Evolutionary conservation across 768 basidiomycete species (phyloP), one percentile per base, ranked within the genome.

Genomic region (Melanogaster broomeanus): DNA sequence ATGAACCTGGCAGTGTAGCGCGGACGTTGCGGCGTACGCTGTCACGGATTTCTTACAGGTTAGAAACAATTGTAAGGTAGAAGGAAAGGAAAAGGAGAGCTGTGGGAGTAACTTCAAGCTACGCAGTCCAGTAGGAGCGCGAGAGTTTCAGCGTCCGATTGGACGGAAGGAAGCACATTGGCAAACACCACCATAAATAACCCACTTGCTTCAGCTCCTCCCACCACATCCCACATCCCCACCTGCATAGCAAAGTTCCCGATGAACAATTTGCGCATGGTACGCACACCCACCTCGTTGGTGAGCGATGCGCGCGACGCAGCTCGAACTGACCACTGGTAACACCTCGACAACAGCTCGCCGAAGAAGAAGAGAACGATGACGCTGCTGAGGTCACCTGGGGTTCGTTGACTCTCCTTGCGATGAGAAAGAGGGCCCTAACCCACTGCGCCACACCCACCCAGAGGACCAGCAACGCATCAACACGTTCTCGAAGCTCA

Each of bases 401-500:
- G 90, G 90, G 90, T 90, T 53, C 55, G 78, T 69, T 28, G 18
- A n/a, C 15, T 25, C 18, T 24, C 47, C 30, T 5, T 52, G 18
- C 37, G 39, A 33, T 46, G 45, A 10, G 31, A 39, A 43, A 38
- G 49, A 53, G 31, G 59, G 51, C 46, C 34, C 41, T 48, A 27
- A 34, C 31, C 39, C 52, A 42, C 24, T 45, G 16, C 24, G 13
- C 3, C 19, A 13, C 21, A 22, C 28, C 34, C 37, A 16, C 13
- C 19, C 60, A 88, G 83, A 83, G 77, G 92, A 94, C 67, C 94
- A 98, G 68, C 85, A 93, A 58, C 82, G 83, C 25, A 98, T 98
- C 72, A 96, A 87, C 72, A 77, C 83, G 0, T 97, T 98, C 67
- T 96, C 93, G 0, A 95, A 93, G 67, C 76, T 95, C 34, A 97